Conservation (phyloP, 2,329 filamentous ascomycete genomes). For the Pseudocercospora macadamiae region DNA sequence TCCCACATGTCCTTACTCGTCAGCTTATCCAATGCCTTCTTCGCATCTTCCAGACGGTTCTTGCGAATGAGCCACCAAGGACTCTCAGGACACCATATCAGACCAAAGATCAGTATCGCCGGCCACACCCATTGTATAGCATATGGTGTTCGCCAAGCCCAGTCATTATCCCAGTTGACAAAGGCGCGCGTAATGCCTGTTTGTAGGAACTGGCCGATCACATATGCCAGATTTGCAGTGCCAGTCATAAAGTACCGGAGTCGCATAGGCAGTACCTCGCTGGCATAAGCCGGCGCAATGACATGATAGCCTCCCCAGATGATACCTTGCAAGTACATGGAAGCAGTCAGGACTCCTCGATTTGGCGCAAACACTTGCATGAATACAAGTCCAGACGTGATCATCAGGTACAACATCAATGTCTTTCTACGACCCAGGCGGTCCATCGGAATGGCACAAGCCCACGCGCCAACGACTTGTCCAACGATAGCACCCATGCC, state of each 20-base stretch:
- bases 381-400: not conserved
- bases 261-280: conserved; percentile 63
- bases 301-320: not conserved
- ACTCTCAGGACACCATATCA: not conserved
- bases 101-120: conserved; percentile 26
- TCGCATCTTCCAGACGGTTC: conserved; percentile 28
- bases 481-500: not conserved
- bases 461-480: not conserved
- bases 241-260: conserved; percentile 63
- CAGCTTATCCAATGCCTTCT: conserved; percentile 20
- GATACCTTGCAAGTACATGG: not conserved
- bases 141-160: conserved; percentile 47
- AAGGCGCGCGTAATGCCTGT: conserved; percentile 40
- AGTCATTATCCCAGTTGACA: conserved; percentile 27
- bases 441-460: not conserved
- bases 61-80: conserved; percentile 36
- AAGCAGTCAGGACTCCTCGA: not conserved
- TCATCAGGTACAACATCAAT: not conserved
- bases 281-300: conserved; percentile 57
- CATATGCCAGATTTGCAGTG: conserved; percentile 64
- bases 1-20: conserved; percentile 25
- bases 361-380: not conserved
- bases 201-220: conserved; percentile 61
- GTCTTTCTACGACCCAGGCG: not conserved
- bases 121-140: conserved; percentile 50